Evolutionary conservation across 352 stramenopile genomes (phyloP).

Genomic region (Thalassiosira livingstoniorum): DNA sequence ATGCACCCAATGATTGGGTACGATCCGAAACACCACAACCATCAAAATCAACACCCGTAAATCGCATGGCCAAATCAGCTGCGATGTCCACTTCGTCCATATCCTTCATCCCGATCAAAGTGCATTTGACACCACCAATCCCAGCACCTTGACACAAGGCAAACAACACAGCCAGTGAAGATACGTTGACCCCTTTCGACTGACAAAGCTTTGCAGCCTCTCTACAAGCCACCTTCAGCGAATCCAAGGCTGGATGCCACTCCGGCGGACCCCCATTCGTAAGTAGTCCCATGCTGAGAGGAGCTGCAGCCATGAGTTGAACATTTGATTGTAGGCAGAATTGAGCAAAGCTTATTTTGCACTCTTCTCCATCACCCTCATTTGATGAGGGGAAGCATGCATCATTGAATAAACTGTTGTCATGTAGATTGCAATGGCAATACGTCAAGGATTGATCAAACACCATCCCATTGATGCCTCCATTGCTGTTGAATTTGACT

Average conservation of each 20-base stretch:
- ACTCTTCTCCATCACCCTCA: constrained; percentile 28
- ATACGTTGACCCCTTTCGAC: constrained; percentile 62
- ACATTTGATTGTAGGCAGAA: constrained; percentile 68
- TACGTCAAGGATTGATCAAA: constrained; percentile 85
- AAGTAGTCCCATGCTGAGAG: constrained; percentile 87
- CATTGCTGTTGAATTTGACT: constrained; percentile 45
- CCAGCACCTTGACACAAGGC: constrained; percentile 52
- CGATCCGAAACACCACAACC: constrained; percentile 4
- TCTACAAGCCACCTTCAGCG: constrained; percentile 75
- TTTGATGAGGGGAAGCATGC: constrained; percentile 34
- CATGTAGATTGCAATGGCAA: constrained; percentile 85
- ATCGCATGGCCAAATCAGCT: constrained; percentile 64
- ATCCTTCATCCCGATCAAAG: constrained; percentile 82
- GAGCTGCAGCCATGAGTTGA: constrained; percentile 81
- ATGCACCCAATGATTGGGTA: neutral
- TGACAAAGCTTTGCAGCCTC: constrained; percentile 57
- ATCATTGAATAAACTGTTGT: constrained; percentile 72
- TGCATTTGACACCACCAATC: constrained; percentile 71
- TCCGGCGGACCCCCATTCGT: constrained; percentile 66
- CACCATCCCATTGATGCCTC: constrained; percentile 28
- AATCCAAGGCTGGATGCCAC: constrained; percentile 84
- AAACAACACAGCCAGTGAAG: constrained; percentile 72
- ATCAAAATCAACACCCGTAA: constrained; percentile 52
- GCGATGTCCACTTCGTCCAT: constrained; percentile 69
- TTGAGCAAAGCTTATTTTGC: constrained; percentile 57